Conservation (phyloP, 257 asterid genomes). For the Cordia subcordata region DNA sequence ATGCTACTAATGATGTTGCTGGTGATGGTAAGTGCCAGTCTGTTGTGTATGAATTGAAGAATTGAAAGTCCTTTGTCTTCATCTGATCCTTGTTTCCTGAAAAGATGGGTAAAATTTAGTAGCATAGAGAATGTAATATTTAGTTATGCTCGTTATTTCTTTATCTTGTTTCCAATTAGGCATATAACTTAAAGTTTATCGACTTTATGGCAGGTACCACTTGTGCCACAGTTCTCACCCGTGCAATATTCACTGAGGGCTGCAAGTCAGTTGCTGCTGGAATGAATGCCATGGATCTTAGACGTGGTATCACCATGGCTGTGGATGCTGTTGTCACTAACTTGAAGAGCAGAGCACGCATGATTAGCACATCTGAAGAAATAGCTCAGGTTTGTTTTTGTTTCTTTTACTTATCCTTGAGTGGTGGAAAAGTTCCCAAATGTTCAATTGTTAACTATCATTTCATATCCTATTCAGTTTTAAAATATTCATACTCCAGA, state of each 20-base stretch:
- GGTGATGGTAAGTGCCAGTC: constrained; percentile 75
- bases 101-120: neutral
- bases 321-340: constrained; percentile 83
- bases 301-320: constrained; percentile 90
- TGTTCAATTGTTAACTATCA: neutral
- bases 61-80: neutral
- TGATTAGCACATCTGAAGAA: constrained; percentile 98
- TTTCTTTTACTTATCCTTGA: neutral
- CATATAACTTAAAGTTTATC: neutral
- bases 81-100: neutral
- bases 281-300: constrained; percentile 94
- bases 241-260: constrained; percentile 89
- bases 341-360: constrained; percentile 91
- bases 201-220: constrained; percentile 59
- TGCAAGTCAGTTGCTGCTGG: constrained; percentile 99
- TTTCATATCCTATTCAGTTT: neutral
- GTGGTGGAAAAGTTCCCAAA: neutral
- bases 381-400: constrained; percentile 77
- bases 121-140: neutral
- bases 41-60: neutral
- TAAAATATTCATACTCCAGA: no score
- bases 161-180: neutral
- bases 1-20: constrained; percentile 96
- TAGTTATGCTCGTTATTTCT: neutral
- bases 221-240: constrained; percentile 94